Conservation (phyloP, 805 yeast genomes). For the Candida xiaguanensis region DNA sequence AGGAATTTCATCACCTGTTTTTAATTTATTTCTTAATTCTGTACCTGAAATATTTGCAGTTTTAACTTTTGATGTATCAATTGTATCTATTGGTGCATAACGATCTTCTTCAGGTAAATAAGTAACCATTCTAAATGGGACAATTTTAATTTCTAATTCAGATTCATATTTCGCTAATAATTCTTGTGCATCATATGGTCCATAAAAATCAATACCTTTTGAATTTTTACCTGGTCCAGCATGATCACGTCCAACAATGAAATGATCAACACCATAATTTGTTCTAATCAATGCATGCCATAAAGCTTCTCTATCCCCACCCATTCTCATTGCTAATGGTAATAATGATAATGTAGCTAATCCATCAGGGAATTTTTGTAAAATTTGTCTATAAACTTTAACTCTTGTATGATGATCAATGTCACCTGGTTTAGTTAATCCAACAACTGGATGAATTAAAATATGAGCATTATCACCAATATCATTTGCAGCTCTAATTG, state of each 20-base stretch:
- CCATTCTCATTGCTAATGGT: conserved; percentile 99
- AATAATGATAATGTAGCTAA: conserved; percentile 84
- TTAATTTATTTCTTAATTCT: conserved; percentile 82
- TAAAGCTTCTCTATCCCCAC: conserved; percentile 96
- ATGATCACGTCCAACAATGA: conserved; percentile 96
- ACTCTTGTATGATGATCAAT: conserved; percentile 97
- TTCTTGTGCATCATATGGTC: conserved; percentile 95
- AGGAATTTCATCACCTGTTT: conserved; percentile 85
- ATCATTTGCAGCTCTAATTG: conserved; percentile 95
- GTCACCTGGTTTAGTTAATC: conserved; percentile 95
- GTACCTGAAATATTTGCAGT: conserved; percentile 94
- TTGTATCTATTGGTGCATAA: conserved; percentile 92
- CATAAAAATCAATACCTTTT: conserved; percentile 89
- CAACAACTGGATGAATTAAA: conserved; percentile 94
- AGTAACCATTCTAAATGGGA: conserved; percentile 96
- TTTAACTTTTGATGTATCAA: conserved; percentile 64
- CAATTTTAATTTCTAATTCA: conserved; percentile 85
- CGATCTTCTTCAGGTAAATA: conserved; percentile 93
- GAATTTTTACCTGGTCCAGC: conserved; percentile 94
- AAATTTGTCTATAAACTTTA: conserved; percentile 86
- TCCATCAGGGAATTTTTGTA: conserved; percentile 91
- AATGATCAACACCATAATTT: conserved; percentile 95
- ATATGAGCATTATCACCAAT: conserved; percentile 72
- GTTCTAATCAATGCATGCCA: conserved; percentile 98
- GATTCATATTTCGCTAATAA: conserved; percentile 70